A percentile compares a stretch with the other conserved stretches of the same genome.
Conservation (phyloP, 2,329 filamentous ascomycete species). For the Immersiporthe knoxdaviesiana region DNA sequence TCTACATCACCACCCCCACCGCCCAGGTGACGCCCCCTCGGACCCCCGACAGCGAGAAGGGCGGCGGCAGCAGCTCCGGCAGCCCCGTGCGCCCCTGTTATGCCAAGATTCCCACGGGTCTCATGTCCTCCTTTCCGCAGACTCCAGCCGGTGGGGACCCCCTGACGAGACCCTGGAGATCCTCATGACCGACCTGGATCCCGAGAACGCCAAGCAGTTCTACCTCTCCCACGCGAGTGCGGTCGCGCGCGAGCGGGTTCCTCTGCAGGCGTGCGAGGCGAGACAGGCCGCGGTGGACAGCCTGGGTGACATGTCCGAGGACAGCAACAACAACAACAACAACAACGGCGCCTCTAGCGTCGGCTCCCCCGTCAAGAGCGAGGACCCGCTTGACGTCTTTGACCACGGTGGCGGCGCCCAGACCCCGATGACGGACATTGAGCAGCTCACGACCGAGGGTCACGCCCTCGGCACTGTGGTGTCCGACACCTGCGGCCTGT, state of each 20-base stretch:
- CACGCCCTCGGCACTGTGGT: slow-evolving; percentile 92
- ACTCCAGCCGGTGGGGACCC: slow-evolving; percentile 44
- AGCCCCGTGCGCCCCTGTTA: slow-evolving; percentile 45
- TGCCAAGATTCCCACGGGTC: slow-evolving; percentile 60
- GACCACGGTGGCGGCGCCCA: slow-evolving; percentile 66
- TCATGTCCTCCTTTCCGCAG: slow-evolving; percentile 40
- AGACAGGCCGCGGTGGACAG: slow-evolving; percentile 62
- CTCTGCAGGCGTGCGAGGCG: slow-evolving; percentile 67
- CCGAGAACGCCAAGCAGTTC: slow-evolving; percentile 71
- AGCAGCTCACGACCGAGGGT: slow-evolving; percentile 86
- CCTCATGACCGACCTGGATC: slow-evolving; percentile 73
- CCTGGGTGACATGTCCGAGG: slow-evolving; percentile 55
- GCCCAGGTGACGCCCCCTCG: slow-evolving; percentile 78
- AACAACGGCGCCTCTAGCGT: slow-evolving; percentile 36
- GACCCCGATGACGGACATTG: slow-evolving; percentile 64
- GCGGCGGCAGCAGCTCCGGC: slow-evolving; percentile 27
- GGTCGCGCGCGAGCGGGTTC: slow-evolving; percentile 81
- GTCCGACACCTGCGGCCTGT: slow-evolving; percentile 85
- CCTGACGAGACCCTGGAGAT: slow-evolving; percentile 79
- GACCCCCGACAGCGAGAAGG: slow-evolving; percentile 65
- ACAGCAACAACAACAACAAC: too few species aligned
- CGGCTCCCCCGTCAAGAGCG: slow-evolving; percentile 38
- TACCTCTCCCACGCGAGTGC: slow-evolving; percentile 77
- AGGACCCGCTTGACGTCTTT: slow-evolving; percentile 79
- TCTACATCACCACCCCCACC: slow-evolving; percentile 91